Conservation (phyloP, 352 stramenopile genomes). For the Pythium periplocum region DNA sequence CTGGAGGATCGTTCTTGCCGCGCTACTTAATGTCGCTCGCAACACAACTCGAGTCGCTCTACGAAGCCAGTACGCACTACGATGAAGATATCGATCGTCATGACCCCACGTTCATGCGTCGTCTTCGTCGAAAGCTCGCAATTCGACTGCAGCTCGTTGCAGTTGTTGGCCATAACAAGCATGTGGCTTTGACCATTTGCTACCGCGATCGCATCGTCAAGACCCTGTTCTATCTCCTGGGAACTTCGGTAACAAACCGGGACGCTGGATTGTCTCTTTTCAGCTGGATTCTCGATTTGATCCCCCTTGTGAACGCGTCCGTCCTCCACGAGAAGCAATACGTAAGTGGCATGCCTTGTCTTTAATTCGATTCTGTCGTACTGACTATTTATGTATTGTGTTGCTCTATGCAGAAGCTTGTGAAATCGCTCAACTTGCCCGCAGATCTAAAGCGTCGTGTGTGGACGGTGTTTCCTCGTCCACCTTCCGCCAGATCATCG, state of each 20-base stretch:
- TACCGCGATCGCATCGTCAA: constrained; percentile 85
- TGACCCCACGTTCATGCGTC: constrained; percentile 35
- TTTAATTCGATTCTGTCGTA: not conserved
- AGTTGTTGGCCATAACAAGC: constrained; percentile 68
- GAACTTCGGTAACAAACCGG: constrained; percentile 53
- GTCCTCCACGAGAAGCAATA: constrained; percentile 73
- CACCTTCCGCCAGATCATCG: constrained; percentile 16
- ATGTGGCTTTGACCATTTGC: constrained; percentile 72
- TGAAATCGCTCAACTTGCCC: constrained; percentile 56
- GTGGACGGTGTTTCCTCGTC: constrained; percentile 64
- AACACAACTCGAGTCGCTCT: constrained; percentile 66
- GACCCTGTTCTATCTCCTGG: constrained; percentile 70
- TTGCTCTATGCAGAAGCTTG: constrained; percentile 46
- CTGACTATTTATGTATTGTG: constrained; percentile 8
- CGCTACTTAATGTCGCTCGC: constrained; percentile 88
- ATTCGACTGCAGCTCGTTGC: constrained; percentile 73
- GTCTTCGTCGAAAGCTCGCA: constrained; percentile 66
- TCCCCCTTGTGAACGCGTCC: constrained; percentile 67
- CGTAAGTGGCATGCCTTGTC: constrained; percentile 33
- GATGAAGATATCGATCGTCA: constrained; percentile 23
- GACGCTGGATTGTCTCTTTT: constrained; percentile 72
- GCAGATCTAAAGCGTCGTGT: constrained; percentile 54
- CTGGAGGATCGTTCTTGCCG: constrained; percentile 65
- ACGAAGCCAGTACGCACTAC: constrained; percentile 50
- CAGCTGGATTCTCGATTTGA: constrained; percentile 83